Conservation (phyloP, 2,329 filamentous ascomycete species). For the Ophiostoma himal-ulmi region DNA sequence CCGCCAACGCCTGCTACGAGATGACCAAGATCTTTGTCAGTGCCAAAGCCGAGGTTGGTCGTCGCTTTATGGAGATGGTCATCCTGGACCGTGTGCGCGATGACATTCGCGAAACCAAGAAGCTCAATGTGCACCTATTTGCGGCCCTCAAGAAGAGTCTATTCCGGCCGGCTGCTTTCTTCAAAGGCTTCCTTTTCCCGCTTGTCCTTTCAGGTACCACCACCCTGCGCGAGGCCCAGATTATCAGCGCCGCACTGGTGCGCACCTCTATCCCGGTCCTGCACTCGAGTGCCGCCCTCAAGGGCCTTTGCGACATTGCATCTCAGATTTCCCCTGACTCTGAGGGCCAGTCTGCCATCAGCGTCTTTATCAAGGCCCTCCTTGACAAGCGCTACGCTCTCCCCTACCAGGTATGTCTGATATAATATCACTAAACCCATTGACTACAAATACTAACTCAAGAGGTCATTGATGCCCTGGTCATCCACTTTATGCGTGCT, state of each 20-base stretch:
- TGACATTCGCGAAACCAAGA: slow-evolving; percentile 89
- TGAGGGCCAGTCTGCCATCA: slow-evolving; percentile 85
- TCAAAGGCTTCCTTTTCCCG: slow-evolving; percentile 89
- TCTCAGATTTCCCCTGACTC: slow-evolving; percentile 80
- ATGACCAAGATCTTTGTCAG: slow-evolving; percentile 91
- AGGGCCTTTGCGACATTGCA: slow-evolving; percentile 88
- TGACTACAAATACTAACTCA: slow-evolving; percentile 35
- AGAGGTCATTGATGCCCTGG: slow-evolving; percentile 78
- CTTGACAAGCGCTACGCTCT: slow-evolving; percentile 96
- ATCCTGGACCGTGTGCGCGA: slow-evolving; percentile 86
- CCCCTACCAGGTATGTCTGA: slow-evolving; percentile 59
- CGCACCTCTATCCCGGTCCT: slow-evolving; percentile 83
- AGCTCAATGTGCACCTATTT: slow-evolving; percentile 93
- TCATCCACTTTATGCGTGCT: slow-evolving; percentile 77
- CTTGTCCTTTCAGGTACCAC: slow-evolving; percentile 80
- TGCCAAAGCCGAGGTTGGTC: slow-evolving; percentile 69
- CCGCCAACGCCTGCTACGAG: slow-evolving; percentile 74
- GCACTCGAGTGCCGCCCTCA: slow-evolving; percentile 85
- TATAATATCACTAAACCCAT: not conserved
- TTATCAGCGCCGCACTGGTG: slow-evolving; percentile 78
- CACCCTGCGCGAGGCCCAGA: slow-evolving; percentile 85
- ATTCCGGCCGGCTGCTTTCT: slow-evolving; percentile 93
- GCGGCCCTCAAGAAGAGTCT: slow-evolving; percentile 86
- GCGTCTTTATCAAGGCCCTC: slow-evolving; percentile 88
- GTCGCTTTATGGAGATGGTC: slow-evolving; percentile 80